Conservation (phyloP, 768 basidiomycete species). For the Cystofilobasidium ferigula region DNA sequence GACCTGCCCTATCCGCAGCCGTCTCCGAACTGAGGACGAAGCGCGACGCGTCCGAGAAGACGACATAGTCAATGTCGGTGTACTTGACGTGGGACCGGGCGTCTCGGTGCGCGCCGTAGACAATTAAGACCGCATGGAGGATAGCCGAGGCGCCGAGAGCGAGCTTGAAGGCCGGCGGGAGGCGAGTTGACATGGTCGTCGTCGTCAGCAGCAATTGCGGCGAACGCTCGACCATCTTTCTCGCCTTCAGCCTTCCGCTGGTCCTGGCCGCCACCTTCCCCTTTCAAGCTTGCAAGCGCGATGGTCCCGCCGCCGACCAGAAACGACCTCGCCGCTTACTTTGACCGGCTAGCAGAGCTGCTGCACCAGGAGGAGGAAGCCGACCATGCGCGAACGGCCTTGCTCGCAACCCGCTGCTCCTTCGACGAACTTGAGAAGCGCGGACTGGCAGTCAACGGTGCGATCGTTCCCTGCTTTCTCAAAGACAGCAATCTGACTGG, state of each 20-base stretch:
- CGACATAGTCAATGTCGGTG: slow-evolving; percentile 94
- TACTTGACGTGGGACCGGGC: slow-evolving; percentile 74
- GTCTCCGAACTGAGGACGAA: slow-evolving; percentile 39
- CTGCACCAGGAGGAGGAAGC: slow-evolving; percentile 63
- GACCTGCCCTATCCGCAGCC: slow-evolving; percentile 1
- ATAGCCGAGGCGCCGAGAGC: slow-evolving; percentile 37
- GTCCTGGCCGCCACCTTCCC: neutral
- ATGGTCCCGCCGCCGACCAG: slow-evolving; percentile 17
- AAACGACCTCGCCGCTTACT: slow-evolving; percentile 44
- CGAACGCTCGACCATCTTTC: neutral
- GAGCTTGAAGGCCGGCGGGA: neutral
- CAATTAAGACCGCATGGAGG: slow-evolving; percentile 58
- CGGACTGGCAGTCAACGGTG: slow-evolving; percentile 63
- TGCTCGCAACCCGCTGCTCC: slow-evolving; percentile 70
- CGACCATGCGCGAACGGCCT: slow-evolving; percentile 68
- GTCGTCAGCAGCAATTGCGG: neutral
- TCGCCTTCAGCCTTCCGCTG: neutral
- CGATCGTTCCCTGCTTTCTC: neutral
- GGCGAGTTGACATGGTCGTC: neutral
- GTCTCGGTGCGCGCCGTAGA: slow-evolving; percentile 87
- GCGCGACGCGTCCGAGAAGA: slow-evolving; percentile 81
- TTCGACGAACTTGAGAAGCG: slow-evolving; percentile 77
- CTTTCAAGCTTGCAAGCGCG: neutral
- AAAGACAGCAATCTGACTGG: neutral
- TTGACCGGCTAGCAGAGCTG: slow-evolving; percentile 56